Base-by-base conservation (phyloP, 2,329 filamentous ascomycete species). In the Lasiodiplodia hormozganensis region DNA sequence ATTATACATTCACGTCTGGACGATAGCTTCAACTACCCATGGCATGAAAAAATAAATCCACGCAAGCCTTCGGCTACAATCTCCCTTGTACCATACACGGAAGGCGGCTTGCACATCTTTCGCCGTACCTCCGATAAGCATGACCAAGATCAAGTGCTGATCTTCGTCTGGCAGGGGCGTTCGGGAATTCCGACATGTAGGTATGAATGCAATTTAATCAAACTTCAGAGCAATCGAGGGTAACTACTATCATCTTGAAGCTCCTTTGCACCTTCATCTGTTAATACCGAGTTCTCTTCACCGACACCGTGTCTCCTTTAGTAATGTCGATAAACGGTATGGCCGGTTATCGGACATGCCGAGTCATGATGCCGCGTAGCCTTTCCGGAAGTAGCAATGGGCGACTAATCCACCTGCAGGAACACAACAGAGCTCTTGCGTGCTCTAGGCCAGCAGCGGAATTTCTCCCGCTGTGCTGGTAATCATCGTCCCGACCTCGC, bases 111-210 rank as follows among this genome's bases (percentile, higher is more conserved):
- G 34, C 21, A 40, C 10, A 11, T 18, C 21, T 23, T 34, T 43
- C 14, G 36, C 16, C 56, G n/a, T 7, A 7, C 21, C 28, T 25
- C 31, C 21, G 14, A 12, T n/a, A 5, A 18, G 12, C 28, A 25
- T 18, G 25, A 8, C n/a, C n/a, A 52, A 36, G 60, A 38, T 64
- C 60, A 64, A 64, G 60, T 38, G 60, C 60, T 64, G 60, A 64
- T 64, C 60, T 52, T 28, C 12, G 23, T 47, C 43, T 47, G 21
- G n/a, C n/a, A 34, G 12, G 47, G 16, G 58, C 4, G 23, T 47
- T 60, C 36, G 36, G 56, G 36, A 60, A 28, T 25, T 43, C 40
- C 58, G 58, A 43, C 34, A 23, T 25, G n/a, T 43, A 10, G 47
- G 25, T 43, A 47, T 40, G 36, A 4, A 25, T 18, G 31, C 51